Percentiles rank a stretch among this genome's conserved stretches.
Evolutionary conservation across 305 asterid species (phyloP).

Genomic region (Solanum hybrid): DNA sequence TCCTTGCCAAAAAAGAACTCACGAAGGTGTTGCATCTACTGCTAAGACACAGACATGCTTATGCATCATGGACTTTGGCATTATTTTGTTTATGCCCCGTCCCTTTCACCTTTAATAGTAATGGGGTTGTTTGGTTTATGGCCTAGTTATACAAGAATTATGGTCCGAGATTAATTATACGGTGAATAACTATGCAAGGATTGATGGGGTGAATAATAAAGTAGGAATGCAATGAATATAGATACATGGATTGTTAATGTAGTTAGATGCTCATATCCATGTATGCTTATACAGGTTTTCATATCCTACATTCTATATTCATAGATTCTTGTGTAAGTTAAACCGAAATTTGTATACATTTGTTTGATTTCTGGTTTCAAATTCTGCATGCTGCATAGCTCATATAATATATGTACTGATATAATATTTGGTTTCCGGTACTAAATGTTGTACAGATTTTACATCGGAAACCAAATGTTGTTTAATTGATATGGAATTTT

Average conservation of each 20-base stretch:
- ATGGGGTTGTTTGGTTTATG: neutral
- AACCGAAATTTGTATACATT: neutral
- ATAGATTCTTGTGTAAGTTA: neutral
- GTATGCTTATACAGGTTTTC: neutral
- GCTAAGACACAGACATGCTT: slow-evolving; percentile 9
- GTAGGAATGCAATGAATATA: neutral
- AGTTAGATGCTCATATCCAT: neutral
- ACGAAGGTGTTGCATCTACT: slow-evolving; percentile 52
- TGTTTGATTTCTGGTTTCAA: neutral
- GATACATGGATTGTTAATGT: neutral
- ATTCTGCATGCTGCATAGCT: neutral
- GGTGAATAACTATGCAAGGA: neutral
- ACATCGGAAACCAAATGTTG: neutral
- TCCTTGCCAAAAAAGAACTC: slow-evolving; percentile 91
- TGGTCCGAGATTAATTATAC: neutral
- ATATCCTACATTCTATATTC: neutral
- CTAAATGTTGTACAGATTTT: neutral
- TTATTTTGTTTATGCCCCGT: neutral
- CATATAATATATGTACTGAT: neutral
- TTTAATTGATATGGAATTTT: neutral
- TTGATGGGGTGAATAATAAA: neutral
- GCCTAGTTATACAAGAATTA: neutral
- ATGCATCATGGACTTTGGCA: neutral
- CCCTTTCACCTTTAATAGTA: neutral
- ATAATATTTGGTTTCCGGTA: neutral